Conservation (phyloP, 768 basidiomycete species). For the Pleurotus salmoneostramineus region DNA sequence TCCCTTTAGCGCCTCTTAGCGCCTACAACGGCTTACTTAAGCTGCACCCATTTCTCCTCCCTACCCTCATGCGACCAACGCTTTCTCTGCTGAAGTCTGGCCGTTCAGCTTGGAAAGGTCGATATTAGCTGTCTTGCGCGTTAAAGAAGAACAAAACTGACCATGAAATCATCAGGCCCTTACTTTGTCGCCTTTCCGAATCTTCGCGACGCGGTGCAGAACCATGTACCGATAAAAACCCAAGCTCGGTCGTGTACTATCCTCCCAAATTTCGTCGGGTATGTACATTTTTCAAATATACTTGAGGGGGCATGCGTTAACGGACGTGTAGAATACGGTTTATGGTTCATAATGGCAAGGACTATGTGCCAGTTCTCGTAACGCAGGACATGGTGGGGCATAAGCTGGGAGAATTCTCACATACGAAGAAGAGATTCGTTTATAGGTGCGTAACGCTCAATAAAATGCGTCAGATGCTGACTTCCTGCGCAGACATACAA, state of each 20-base stretch:
- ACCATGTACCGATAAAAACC: constrained; percentile 85
- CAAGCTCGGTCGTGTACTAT: constrained; percentile 89
- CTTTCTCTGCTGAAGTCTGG: constrained; percentile 53
- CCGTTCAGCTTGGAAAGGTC: constrained; percentile 89
- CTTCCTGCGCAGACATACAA: neutral
- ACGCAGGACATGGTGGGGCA: constrained; percentile 99
- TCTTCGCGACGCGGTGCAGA: constrained; percentile 72
- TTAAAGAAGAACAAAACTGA: too few relatives aligned
- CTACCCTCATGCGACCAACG: constrained; percentile 54
- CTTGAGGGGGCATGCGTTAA: too few relatives aligned
- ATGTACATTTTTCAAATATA: constrained; percentile 21
- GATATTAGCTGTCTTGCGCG: too few relatives aligned
- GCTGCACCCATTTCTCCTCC: neutral
- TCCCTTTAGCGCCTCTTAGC: neutral
- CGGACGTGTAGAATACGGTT: constrained; percentile 83
- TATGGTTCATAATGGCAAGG: constrained; percentile 91
- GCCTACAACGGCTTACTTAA: neutral
- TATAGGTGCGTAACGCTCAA: constrained; percentile 62
- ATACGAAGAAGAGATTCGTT: constrained; percentile 82
- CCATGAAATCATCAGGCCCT: constrained; percentile 76
- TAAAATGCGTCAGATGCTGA: neutral
- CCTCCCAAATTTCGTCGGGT: constrained; percentile 96
- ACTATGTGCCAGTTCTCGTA: constrained; percentile 80
- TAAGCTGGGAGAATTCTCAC: constrained; percentile 93
- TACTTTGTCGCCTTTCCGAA: constrained; percentile 94